Percentiles rank a stretch among this genome's conserved stretches.
phyloP scores from a whole-genome alignment of 1,284 basidiomycete genomes.

The Inonotus obliquus region DNA sequence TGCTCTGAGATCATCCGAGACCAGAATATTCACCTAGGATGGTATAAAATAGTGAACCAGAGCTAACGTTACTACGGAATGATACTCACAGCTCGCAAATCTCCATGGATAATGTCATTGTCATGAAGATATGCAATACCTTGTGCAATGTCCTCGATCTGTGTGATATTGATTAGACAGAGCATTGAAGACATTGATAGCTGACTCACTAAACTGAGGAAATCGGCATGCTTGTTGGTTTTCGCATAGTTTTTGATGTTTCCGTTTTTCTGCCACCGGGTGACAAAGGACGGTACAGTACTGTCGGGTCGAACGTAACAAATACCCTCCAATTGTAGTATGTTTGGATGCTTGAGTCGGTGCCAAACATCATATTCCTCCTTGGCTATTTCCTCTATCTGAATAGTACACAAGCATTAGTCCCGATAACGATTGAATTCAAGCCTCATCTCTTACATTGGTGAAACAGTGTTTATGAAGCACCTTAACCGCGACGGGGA shows the following conservation, averaged over 20 bases:
- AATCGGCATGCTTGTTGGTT: background rate
- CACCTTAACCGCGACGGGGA: background rate
- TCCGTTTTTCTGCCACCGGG: constrained; percentile 4
- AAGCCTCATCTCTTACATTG: background rate
- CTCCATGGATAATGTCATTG: constrained; percentile 11
- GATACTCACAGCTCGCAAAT: constrained; percentile 8
- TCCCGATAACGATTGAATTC: too few relatives aligned
- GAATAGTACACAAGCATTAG: too few relatives aligned
- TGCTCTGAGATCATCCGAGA: constrained; percentile 1
- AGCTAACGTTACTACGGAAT: background rate
- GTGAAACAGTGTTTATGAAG: background rate
- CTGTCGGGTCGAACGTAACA: background rate
- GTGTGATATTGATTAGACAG: background rate
- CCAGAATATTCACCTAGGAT: constrained; percentile 6
- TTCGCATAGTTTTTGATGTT: background rate
- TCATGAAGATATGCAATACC: constrained; percentile 13
- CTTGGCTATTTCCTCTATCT: background rate
- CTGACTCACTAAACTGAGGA: background rate
- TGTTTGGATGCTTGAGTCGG: constrained; percentile 6
- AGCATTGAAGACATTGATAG: background rate
- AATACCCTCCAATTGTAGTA: constrained; percentile 6
- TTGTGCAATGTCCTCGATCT: constrained; percentile 1
- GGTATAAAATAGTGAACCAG: background rate
- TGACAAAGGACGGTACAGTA: constrained; percentile 1
- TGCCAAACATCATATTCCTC: constrained; percentile 9